Conservation (phyloP, 345 rosid species). For the Aurinia saxatilis region DNA sequence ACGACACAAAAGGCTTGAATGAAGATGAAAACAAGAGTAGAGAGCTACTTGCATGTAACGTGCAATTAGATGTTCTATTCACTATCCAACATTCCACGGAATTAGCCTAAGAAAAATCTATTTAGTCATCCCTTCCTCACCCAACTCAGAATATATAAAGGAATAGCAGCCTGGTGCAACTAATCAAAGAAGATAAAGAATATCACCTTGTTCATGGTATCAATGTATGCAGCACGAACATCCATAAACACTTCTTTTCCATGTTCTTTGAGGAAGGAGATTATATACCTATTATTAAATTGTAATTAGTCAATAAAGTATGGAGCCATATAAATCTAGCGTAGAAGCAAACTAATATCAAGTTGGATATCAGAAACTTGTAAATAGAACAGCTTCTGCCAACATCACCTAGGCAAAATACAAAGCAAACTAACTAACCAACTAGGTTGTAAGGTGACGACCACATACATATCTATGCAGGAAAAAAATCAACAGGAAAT, state of each 20-base stretch:
- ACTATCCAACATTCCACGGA: background rate
- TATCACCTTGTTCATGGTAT: slow-evolving; percentile 98
- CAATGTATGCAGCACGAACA: slow-evolving; percentile 86
- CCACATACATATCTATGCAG: background rate
- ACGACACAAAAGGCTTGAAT: background rate
- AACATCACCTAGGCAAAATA: background rate
- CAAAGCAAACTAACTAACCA: background rate
- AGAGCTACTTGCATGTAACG: slow-evolving; percentile 2
- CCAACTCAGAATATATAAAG: background rate
- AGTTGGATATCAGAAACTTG: slow-evolving; percentile 10
- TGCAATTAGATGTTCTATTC: background rate
- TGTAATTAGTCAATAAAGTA: background rate
- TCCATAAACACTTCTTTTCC: slow-evolving; percentile 83
- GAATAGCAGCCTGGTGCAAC: background rate
- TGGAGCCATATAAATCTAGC: background rate
- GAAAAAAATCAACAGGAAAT: background rate
- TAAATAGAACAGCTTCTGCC: background rate
- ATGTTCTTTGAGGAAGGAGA: slow-evolving; percentile 86
- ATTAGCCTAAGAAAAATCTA: background rate
- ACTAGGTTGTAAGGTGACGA: background rate
- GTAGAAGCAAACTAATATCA: background rate
- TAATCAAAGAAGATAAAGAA: slow-evolving; percentile 12
- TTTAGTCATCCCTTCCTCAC: background rate
- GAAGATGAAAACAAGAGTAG: background rate
- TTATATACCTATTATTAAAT: slow-evolving; percentile 52